Conservation (phyloP, 208 protist species). For the Endotrypanum monterogeii region DNA sequence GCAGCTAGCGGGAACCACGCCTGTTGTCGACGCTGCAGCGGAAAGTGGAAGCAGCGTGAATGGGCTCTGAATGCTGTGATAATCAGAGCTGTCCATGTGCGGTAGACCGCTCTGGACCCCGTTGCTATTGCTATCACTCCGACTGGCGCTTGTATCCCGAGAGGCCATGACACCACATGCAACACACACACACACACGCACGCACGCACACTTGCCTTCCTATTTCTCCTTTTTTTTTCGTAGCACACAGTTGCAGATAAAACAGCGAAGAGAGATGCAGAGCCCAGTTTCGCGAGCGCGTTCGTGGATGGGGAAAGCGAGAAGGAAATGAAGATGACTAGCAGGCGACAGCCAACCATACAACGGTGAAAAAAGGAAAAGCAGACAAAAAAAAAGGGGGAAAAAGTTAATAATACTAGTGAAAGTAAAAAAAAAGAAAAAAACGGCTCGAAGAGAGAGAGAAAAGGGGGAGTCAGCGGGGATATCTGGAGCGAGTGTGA, state of each 20-base stretch:
- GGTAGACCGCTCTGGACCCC: constrained; percentile 2
- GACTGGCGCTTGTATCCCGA: background rate
- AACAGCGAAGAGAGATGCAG: too few relatives aligned
- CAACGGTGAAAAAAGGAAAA: background rate
- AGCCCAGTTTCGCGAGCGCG: too few relatives aligned
- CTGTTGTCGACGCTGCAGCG: background rate
- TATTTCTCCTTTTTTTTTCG: background rate
- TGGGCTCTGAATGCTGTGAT: constrained; percentile 24
- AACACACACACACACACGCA: constrained; percentile 7
- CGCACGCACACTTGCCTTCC: background rate
- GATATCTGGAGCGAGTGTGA: background rate
- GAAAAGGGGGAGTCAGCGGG: background rate
- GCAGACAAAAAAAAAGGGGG: constrained; percentile 2
- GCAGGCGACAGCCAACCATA: too few relatives aligned
- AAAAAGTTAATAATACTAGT: background rate
- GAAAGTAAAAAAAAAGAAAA: background rate
- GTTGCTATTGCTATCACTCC: background rate
- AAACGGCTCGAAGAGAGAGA: background rate
- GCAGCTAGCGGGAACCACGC: background rate
- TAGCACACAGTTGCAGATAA: too few relatives aligned
- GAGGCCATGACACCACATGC: background rate
- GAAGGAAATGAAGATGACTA: background rate
- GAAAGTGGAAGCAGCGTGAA: background rate
- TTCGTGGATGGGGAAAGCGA: too few relatives aligned
- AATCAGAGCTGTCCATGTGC: constrained; percentile 18